Conservation (phyloP, 1,284 basidiomycete genomes). For the Marasmius fiardii region DNA sequence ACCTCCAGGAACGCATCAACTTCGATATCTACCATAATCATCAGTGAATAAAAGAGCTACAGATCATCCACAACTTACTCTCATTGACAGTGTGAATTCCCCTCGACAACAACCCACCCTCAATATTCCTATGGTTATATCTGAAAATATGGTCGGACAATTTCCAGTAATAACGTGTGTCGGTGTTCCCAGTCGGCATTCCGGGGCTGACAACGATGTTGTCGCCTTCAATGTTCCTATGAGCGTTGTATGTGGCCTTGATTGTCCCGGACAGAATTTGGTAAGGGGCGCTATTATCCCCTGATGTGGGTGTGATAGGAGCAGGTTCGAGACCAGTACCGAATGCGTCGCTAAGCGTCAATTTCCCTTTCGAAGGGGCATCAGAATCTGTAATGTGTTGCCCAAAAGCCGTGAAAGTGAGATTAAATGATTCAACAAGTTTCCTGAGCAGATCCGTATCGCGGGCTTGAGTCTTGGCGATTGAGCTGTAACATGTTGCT, state of each 20-base stretch:
- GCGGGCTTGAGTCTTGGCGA: slow-evolving; percentile 16
- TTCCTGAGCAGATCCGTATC: slow-evolving; percentile 29
- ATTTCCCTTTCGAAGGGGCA: slow-evolving; percentile 16
- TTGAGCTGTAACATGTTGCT: slow-evolving; percentile 24
- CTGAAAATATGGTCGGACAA: slow-evolving; percentile 44
- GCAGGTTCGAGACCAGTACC: slow-evolving; percentile 49
- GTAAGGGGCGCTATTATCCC: slow-evolving; percentile 36
- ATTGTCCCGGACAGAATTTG: slow-evolving; percentile 48
- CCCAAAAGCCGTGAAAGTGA: slow-evolving; percentile 40
- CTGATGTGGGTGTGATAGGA: slow-evolving; percentile 42
- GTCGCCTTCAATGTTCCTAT: slow-evolving; percentile 17
- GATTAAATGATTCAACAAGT: slow-evolving; percentile 30
- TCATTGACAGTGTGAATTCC: slow-evolving; percentile 51
- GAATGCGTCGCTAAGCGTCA: slow-evolving; percentile 32
- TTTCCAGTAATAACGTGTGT: slow-evolving; percentile 44
- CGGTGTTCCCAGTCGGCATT: slow-evolving; percentile 27
- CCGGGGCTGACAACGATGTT: slow-evolving; percentile 38
- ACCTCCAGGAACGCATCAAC: slow-evolving; percentile 1
- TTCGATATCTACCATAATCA: neutral
- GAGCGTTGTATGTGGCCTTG: slow-evolving; percentile 31
- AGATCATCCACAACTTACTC: slow-evolving; percentile 6
- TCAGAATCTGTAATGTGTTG: slow-evolving; percentile 25
- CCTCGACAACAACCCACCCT: slow-evolving; percentile 22
- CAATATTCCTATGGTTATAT: slow-evolving; percentile 35
- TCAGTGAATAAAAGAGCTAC: neutral